Evolutionary conservation across 768 basidiomycete species (phyloP), one percentile per base, ranked within the genome.

Genomic region (Leccinum imitatum): DNA sequence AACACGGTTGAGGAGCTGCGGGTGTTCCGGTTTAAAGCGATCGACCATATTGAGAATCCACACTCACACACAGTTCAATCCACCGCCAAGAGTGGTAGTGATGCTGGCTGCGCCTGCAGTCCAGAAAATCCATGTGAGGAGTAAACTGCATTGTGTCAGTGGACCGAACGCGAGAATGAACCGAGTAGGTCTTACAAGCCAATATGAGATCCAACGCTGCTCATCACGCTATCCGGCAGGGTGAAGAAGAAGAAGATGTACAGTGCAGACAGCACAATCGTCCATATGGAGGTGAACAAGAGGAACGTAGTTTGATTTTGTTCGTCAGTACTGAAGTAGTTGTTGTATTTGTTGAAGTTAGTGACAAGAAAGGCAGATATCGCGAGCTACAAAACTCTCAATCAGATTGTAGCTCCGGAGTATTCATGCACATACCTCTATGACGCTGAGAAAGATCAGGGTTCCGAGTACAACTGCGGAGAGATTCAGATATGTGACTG

Each of bases 51-150:
- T 10, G 33, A 15, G 17, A 37, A 47, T 35, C n/a, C 33, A 50
- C 39, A 66, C 83, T 56, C 68, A 85, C 86, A 63, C 68, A 84
- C 90, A 93, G 67, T 90, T 85, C 58, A 89, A 69, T 10, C 87
- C 84, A 14, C 91, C 91, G 13, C 86, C 85, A 31, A 91, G 77
- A 25, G 80, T 72, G 19, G 82, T 74, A 1, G 91, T 91, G 50
- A 92, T 80, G 2, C 87, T 80, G 1, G 89, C 86, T 1, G 89
- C 89, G 2, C 81, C 89, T 0, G 90, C 84, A 3, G 84, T 78
- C 91, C 91, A 93, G 60, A 91, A 78, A 39, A 92, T 78, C 89
- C 90, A 92, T 1, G 89, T 90, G 19, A 92, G 14, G 53, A 78
- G 59, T 53, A 91, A 72, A 74, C 90, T 91, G 62, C n/a, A 39